Evolutionary conservation across 2,329 filamentous ascomycete genomes (phyloP), one percentile per base, ranked within the genome.

Genomic region (Diaporthe helianthi): DNA sequence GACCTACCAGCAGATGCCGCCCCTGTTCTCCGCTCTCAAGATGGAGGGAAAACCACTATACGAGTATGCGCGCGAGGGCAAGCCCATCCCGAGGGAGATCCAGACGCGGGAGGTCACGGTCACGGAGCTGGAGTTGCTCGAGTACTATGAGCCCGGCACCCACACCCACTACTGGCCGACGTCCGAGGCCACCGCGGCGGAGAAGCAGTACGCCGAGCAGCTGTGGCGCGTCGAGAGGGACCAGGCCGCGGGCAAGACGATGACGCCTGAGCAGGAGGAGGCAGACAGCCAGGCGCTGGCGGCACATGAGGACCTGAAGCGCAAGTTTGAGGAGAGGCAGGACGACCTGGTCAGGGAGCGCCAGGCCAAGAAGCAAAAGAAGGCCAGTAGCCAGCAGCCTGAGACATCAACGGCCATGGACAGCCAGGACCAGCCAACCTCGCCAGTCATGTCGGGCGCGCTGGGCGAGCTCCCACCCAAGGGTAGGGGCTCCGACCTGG

Each of bases 1-100:
- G 19, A 91, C 91, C 74, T 93, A 93, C 75, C 90, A 92, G 83
- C 96, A 99, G 83, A 90, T 93, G 74, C 96, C 96, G 46, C 95
- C 95, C 7, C 88, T 99, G 24, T 99, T 94, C 80, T 97, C 93
- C 36, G 96, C 96, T 12, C 84, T 98, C 71, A 94, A 95, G 79
- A 93, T 98, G 79, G 89, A 98, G 74, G 96, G 96, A 2, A 98
- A 98, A 83, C 92, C 93, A 41, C 85, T 98, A 60, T 99, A 99
- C 78, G 94, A 99, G 81, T 98, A 98, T 80, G 96, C 96, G 24
- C 87, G 96, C 60, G 93, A 94, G 78, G 96, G 96, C 19, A 93
- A 92, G 76, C 89, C 93, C 44, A 90, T 97, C 19, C 96, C 96
- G 0, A 85, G 91, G 68, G 92, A 97, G 78, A 96, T 99, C 70